Evolutionary conservation across 176 grass and related monocot species (phyloP).

Genomic region (Oryza punctata): DNA sequence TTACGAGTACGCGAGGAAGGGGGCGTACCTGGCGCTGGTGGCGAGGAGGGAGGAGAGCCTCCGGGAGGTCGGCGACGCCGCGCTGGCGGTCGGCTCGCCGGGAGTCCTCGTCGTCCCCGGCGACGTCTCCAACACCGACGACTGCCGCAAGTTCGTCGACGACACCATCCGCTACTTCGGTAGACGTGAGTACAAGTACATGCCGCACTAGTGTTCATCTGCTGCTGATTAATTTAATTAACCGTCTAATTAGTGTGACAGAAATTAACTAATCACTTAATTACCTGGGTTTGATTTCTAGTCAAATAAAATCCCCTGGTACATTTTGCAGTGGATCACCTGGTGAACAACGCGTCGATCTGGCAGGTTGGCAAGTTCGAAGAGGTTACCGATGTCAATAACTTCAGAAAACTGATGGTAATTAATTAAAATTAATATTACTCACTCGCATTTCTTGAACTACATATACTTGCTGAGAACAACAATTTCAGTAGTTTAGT

Average conservation of each 20-base stretch:
- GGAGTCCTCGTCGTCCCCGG: constrained; percentile 65
- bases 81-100: constrained; percentile 52
- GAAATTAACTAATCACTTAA: neutral
- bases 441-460: too few relatives aligned
- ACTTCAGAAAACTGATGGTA: constrained; percentile 64
- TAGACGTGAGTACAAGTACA: neutral
- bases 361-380: constrained; percentile 64
- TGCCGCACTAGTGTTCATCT: too few relatives aligned
- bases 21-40: constrained; percentile 62
- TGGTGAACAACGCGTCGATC: constrained; percentile 65
- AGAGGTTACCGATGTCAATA: constrained; percentile 46
- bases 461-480: too few relatives aligned
- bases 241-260: neutral
- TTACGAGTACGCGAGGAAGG: constrained; percentile 44
- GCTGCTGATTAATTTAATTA: too few relatives aligned
- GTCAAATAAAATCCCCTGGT: neutral
- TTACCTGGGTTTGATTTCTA: neutral
- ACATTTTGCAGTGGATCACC: constrained; percentile 61
- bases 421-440: neutral
- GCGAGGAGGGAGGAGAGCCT: constrained; percentile 80
- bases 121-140: constrained; percentile 55
- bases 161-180: constrained; percentile 54
- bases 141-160: constrained; percentile 58
- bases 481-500: neutral
- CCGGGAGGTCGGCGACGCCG: constrained; percentile 52